Conservation (phyloP, 2,329 filamentous ascomycete genomes). For the Trichoderma citrinoviride region DNA sequence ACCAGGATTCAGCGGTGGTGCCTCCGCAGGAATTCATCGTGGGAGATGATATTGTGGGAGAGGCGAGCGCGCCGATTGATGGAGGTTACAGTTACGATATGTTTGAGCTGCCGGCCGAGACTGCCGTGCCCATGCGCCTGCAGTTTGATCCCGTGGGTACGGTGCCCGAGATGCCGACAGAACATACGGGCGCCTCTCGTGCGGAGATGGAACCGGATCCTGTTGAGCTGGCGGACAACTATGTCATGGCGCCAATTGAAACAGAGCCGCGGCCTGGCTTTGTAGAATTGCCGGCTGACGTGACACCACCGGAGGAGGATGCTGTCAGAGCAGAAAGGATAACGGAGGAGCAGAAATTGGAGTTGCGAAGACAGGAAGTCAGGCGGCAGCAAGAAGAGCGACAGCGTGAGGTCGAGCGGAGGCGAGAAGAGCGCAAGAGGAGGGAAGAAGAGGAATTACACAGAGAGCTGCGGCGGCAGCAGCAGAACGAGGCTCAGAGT, state of each 20-base stretch:
- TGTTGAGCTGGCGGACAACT: conserved; percentile 45
- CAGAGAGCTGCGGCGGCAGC: not conserved
- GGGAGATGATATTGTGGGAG: conserved; percentile 10
- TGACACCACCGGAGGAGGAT: conserved; percentile 32
- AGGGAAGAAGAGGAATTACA: conserved; percentile 3
- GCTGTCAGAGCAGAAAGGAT: conserved; percentile 23
- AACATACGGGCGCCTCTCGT: conserved; percentile 40
- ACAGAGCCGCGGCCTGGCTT: conserved; percentile 29
- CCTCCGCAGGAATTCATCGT: conserved; percentile 22
- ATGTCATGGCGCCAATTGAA: conserved; percentile 39
- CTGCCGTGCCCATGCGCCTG: conserved; percentile 25
- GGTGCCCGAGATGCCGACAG: conserved; percentile 49
- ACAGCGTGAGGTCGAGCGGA: not conserved
- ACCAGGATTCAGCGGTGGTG: not conserved
- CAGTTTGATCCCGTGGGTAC: conserved; percentile 43
- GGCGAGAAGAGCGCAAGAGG: not conserved
- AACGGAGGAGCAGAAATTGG: conserved; percentile 21
- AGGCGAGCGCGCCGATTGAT: conserved; percentile 9
- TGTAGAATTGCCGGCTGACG: conserved; percentile 41
- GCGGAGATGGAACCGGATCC: conserved; percentile 45
- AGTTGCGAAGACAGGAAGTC: conserved; percentile 9
- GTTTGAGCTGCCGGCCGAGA: conserved; percentile 34
- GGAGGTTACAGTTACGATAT: conserved; percentile 21
- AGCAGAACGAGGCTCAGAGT: not conserved
- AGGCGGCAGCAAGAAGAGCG: conserved; percentile 8